Base-by-base conservation (phyloP, 2,329 filamentous ascomycete genomes). In the Colletotrichum paranaense region DNA sequence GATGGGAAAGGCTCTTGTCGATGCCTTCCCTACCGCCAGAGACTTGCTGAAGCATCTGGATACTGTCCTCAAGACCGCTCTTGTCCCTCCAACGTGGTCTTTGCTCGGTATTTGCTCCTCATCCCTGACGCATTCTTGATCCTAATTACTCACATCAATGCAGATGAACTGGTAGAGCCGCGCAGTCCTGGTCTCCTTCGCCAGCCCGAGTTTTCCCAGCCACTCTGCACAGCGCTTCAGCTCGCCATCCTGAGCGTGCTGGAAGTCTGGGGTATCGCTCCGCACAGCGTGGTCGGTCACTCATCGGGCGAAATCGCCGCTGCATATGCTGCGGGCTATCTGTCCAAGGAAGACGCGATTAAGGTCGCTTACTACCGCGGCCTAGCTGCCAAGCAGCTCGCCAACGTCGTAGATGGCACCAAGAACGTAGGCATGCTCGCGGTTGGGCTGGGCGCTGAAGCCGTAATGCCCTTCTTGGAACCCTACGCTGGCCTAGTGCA, bases 271-370 rank as follows among this genome's bases (percentile, higher is more conserved):
- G 63, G 68, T 4, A 52, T 77, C 16, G 26, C 3, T 0, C 64
- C 64, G 3, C 46, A 72, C 2, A 80, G 79, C 1, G 84, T 86
- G 0, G 81, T 86, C 3, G 86, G 87, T 3, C 87, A 88, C 75
- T 87, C 86, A 0, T 86, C 84, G 0, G 87, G 87, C 1, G 87
- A 89, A 74, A 88, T 88, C 14, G 86, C 78, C 0, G 86, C 86
- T 0, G 87, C 85, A 0, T 89, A 88, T 75, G 86, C 87, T 0
- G 83, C 85, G 0, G 86, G 86, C 0, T 78, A 82, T 22, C 62
- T 90, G 5, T 62, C 55, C 22, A 7, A 24, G 3, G 67, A 55
- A 2, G 76, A 79, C 22, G 79, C 79, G 5, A 77, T 81, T 11
- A 49, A 73, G 0, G 75, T 79, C 6, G 75, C 74, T 60, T 79